phyloP scores from a whole-genome alignment of 2,329 filamentous ascomycete genomes.

The Fusarium foetens region DNA sequence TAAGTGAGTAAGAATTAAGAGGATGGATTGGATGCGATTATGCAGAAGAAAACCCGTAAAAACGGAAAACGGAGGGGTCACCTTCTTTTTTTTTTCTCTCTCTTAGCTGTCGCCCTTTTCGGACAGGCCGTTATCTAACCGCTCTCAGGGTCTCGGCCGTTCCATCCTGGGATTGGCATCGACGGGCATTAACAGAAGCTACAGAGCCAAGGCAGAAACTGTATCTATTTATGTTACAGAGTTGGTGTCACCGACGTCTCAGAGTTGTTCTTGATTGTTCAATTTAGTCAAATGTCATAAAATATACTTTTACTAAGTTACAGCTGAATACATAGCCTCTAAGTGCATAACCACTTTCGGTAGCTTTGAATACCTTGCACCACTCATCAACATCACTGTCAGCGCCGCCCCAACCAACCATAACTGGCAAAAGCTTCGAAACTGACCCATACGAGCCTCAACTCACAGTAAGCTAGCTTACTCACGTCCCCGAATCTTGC shows the following conservation, averaged over 20 bases:
- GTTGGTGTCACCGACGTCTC: neutral
- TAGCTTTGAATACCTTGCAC: neutral
- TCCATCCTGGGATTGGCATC: slow-evolving; percentile 9
- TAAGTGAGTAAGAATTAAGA: slow-evolving; percentile 18
- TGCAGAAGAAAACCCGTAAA: slow-evolving; percentile 11
- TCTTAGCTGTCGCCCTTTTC: slow-evolving; percentile 24
- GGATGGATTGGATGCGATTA: slow-evolving; percentile 14
- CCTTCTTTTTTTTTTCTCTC: neutral
- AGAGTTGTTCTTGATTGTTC: neutral
- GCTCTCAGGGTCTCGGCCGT: slow-evolving; percentile 32
- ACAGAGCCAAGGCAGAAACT: neutral
- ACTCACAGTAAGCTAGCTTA: slow-evolving; percentile 15
- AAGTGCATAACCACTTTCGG: neutral
- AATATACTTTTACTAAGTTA: neutral
- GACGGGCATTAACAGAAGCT: neutral
- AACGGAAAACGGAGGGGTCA: slow-evolving; percentile 34
- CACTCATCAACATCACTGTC: neutral
- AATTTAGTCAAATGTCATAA: neutral
- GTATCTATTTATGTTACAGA: neutral
- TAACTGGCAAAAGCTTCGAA: neutral
- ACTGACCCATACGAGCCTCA: neutral
- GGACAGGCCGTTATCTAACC: slow-evolving; percentile 34
- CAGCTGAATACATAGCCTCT: neutral
- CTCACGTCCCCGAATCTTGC: neutral
- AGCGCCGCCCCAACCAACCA: neutral